Evolutionary conservation across 2,329 filamentous ascomycete species (phyloP).

Genomic region (Penicillium sp.): DNA sequence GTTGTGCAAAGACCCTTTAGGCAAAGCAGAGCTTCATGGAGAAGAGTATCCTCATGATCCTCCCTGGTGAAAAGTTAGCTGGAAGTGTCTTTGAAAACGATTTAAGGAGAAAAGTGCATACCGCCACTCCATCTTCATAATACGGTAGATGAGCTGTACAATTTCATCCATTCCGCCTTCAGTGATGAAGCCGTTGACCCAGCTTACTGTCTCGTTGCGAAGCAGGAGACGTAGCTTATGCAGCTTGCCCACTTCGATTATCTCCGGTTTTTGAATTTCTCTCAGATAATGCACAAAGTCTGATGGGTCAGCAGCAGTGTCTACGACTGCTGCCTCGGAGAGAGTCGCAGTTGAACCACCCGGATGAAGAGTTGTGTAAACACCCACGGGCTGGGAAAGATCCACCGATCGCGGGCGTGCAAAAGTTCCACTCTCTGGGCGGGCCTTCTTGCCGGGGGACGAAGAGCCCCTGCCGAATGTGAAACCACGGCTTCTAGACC

Average conservation of each 20-base stretch:
- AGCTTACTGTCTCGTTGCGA: slow-evolving; percentile 91
- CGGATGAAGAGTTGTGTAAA: slow-evolving; percentile 57
- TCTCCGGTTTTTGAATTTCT: slow-evolving; percentile 76
- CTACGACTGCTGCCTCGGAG: slow-evolving; percentile 67
- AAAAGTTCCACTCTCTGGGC: slow-evolving; percentile 64
- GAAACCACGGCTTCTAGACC: slow-evolving; percentile 73
- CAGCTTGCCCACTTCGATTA: slow-evolving; percentile 89
- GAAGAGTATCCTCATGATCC: slow-evolving; percentile 89
- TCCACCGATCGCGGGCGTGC: slow-evolving; percentile 73
- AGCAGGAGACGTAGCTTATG: slow-evolving; percentile 89
- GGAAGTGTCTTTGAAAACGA: neutral
- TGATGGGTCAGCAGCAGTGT: slow-evolving; percentile 71
- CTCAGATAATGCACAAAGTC: slow-evolving; percentile 86
- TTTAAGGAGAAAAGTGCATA: slow-evolving; percentile 45
- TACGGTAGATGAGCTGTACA: slow-evolving; percentile 81
- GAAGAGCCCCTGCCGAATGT: slow-evolving; percentile 71
- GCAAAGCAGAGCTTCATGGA: slow-evolving; percentile 90
- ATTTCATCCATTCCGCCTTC: slow-evolving; percentile 93
- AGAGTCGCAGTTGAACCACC: slow-evolving; percentile 55
- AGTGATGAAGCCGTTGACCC: slow-evolving; percentile 89
- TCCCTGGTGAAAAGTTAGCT: slow-evolving; percentile 59
- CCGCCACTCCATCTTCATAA: slow-evolving; percentile 96
- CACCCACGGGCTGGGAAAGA: slow-evolving; percentile 60
- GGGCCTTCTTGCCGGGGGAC: slow-evolving; percentile 74
- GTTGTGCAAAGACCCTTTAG: slow-evolving; percentile 94